Base-by-base conservation (phyloP, 2,329 filamentous ascomycete species). In the Laburnicola sp. region DNA sequence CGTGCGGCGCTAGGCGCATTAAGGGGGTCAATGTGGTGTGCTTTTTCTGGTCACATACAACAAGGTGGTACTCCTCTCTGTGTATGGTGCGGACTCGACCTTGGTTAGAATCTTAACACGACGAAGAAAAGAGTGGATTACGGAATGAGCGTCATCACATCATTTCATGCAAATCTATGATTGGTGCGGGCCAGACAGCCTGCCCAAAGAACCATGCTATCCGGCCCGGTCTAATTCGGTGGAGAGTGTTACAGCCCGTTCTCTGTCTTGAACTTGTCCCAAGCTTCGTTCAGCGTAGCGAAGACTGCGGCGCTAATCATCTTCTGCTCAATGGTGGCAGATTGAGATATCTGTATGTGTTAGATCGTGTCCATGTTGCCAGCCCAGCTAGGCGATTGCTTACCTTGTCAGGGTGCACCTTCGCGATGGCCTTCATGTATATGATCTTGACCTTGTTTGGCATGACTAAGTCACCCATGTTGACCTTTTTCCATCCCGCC, bases 391-490 rank as follows among this genome's bases (percentile, higher is more conserved):
- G 25, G 46, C 11, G 53, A 52, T 53, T 56, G 74, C 84, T 75
- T 80, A 97, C 94, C 87, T 99, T 99, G 74, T 99, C 94, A 54
- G 94, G 94, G 80, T 99, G 94, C 62, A 94, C 94, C 80, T 97
- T 97, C 8, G 87, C 90, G 81, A 99, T 97, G 4, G 93, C 94
- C 82, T 96, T 97, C 94, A 99, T 97, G 71, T 99, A 99, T 53
- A 89, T 81, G 58, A 99, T 87, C 83, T 99, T 99, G 72, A 97
- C 94, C 80, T 93, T 96, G 62, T 89, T 91, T 30, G 91, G 86
- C 81, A 96, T 83, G 45, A 99, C 88, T 62, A 99, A 74, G 76
- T 99, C 94, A 58, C 92, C 87, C 84, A 99, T 85, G 28, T 91
- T 91, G 50, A 97, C 87, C 78, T 95, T 96, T 78, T 96, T 97